These are phyloP conservation scores for Blumeria graminis DNA, from an alignment of 2,329 filamentous ascomycete species.

Conservation along the genomic window DNA sequence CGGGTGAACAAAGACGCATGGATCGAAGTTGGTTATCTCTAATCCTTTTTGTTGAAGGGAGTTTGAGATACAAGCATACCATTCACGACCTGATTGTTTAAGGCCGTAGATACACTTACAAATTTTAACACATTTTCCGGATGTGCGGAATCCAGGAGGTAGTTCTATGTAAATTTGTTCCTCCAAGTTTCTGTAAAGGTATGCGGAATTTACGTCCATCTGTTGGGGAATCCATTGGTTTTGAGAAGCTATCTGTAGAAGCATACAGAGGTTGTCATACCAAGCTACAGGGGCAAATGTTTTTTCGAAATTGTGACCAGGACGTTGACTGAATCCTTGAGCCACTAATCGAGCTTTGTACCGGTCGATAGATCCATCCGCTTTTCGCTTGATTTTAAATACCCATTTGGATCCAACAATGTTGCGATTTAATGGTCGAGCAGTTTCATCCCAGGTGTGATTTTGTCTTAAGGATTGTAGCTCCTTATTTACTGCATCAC, in stretches of 20 bases:
- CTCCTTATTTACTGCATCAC: neutral
- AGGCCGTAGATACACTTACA: conserved; percentile 1
- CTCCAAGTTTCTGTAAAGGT: neutral
- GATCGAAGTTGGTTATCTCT: neutral
- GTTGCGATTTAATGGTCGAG: neutral
- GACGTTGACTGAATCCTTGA: conserved; percentile 1
- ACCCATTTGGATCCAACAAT: conserved; percentile 2
- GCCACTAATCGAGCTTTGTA: conserved; percentile 2
- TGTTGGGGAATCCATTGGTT: neutral
- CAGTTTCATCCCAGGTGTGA: conserved; percentile 1
- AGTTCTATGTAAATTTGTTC: conserved; percentile 1
- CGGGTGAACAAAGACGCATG: neutral
- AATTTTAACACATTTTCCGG: conserved; percentile 1
- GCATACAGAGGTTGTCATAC: conserved; percentile 1
- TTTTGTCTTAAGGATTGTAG: neutral
- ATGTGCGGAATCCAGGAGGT: neutral
- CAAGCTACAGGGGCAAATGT: neutral
- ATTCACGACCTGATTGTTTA: conserved; percentile 2
- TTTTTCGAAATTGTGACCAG: conserved; percentile 1
- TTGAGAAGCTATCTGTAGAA: neutral
- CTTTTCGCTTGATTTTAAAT: conserved; percentile 1
- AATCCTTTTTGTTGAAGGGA: conserved; percentile 1
- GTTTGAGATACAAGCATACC: conserved; percentile 1
- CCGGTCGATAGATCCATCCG: neutral
- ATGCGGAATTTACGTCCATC: conserved; percentile 1